A percentile compares a stretch with the other conserved stretches of the same genome.
These are phyloP conservation scores for Scedosporium aurantiacum DNA, from an alignment of 2,329 filamentous ascomycete species.

Conservation along the genomic window DNA sequence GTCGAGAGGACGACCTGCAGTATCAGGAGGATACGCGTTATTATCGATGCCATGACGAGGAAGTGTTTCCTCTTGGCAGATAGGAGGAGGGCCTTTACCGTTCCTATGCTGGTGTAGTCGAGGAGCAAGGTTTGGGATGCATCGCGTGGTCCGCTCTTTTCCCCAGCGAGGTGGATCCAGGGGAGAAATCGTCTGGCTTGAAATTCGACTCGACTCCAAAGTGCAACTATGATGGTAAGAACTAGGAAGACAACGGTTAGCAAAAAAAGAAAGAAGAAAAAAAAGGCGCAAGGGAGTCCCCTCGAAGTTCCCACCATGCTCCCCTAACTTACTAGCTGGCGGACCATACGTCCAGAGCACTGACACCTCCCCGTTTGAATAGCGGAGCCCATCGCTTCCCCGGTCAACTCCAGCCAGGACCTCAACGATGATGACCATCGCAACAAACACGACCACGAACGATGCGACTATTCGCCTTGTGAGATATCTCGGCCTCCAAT, in stretches of 20 bases:
- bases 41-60: conserved; percentile 15
- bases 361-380: conserved; percentile 11
- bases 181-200: conserved; percentile 18
- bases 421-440: conserved; percentile 14
- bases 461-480: conserved; percentile 11
- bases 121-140: conserved; percentile 14
- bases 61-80: conserved; percentile 16
- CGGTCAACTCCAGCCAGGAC: conserved; percentile 14
- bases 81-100: conserved; percentile 13
- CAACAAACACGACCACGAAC: conserved; percentile 13
- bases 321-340: conserved; percentile 15
- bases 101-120: conserved; percentile 16
- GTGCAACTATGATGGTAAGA: conserved; percentile 14
- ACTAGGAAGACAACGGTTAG: conserved; percentile 10
- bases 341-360: conserved; percentile 19
- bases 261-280: not conserved
- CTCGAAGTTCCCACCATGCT: too few species aligned
- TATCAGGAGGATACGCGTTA: conserved; percentile 14
- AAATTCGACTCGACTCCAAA: conserved; percentile 18
- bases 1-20: conserved; percentile 17
- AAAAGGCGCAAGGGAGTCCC: not conserved
- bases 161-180: conserved; percentile 17
- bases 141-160: conserved; percentile 8
- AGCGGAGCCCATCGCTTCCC: conserved; percentile 2
- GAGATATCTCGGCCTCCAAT: conserved; percentile 18